Percentiles rank a stretch among this genome's conserved stretches.
phyloP scores from a whole-genome alignment of 495 filamentous ascomycete genomes.

The Chaetomium fimeti region DNA sequence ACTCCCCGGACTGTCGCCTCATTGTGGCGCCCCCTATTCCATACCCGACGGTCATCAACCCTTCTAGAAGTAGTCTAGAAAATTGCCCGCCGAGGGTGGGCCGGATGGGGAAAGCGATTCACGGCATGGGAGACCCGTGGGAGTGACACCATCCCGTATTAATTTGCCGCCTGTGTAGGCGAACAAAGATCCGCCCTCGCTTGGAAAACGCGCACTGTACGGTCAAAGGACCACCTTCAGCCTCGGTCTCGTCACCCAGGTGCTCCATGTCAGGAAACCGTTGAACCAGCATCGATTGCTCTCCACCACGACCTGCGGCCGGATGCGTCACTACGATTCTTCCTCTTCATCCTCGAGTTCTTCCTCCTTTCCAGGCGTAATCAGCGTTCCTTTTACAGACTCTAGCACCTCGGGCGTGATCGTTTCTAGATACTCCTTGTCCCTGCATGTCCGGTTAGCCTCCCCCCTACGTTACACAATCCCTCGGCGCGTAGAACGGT shows the following conservation, averaged over 20 bases:
- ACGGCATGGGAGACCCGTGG: not conserved
- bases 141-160: conserved; percentile 7
- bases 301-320: not conserved
- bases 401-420: conserved; percentile 51
- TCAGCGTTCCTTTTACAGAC: conserved; percentile 47
- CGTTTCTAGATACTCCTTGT: conserved; percentile 50
- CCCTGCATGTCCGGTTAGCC: conserved; percentile 34
- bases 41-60: not conserved
- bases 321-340: not conserved
- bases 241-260: too few species aligned
- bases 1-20: not conserved
- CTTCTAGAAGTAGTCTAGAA: conserved; percentile 16
- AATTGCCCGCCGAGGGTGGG: not conserved
- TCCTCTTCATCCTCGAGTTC: conserved; percentile 38
- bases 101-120: conserved; percentile 1
- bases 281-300: not conserved
- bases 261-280: too few species aligned
- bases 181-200: conserved; percentile 5
- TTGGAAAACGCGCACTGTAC: conserved; percentile 10
- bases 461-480: not conserved
- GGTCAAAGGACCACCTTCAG: not conserved
- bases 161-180: not conserved
- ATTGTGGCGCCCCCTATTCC: conserved; percentile 15
- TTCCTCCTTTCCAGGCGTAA: conserved; percentile 49
- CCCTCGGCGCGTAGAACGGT: not conserved